Evolutionary conservation across 2,329 filamentous ascomycete genomes (phyloP).

Genomic region (Colletotrichum sublineola): DNA sequence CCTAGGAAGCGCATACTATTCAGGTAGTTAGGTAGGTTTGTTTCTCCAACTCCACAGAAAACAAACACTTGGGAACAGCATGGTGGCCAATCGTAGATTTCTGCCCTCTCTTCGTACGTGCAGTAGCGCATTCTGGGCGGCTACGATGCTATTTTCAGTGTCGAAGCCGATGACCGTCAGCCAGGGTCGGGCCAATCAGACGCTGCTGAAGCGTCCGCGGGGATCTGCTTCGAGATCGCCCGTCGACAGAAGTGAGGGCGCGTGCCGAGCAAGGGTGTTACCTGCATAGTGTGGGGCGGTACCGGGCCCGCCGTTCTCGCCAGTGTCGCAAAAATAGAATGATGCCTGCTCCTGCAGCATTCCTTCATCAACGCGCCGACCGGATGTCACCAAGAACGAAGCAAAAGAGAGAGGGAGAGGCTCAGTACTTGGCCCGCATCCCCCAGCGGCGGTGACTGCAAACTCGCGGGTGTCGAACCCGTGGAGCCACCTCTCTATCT

Average conservation of each 20-base stretch:
- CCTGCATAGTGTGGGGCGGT: slow-evolving; percentile 22
- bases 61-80: not conserved
- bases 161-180: slow-evolving; percentile 2
- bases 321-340: slow-evolving; percentile 41
- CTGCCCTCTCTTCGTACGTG: slow-evolving; percentile 2
- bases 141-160: slow-evolving; percentile 41
- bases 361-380: not conserved
- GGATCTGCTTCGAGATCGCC: slow-evolving; percentile 31
- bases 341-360: not conserved
- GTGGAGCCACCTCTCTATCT: not conserved
- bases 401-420: not conserved
- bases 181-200: slow-evolving; percentile 3
- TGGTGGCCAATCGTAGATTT: slow-evolving; percentile 35
- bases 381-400: not conserved
- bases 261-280: slow-evolving; percentile 28
- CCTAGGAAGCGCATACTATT: not conserved
- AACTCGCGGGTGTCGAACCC: slow-evolving; percentile 2
- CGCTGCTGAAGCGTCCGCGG: not conserved
- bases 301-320: slow-evolving; percentile 20
- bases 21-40: no score
- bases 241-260: not conserved
- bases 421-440: not conserved
- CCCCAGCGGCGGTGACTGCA: not conserved
- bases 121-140: slow-evolving; percentile 35
- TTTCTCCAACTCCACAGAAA: not conserved